Evolutionary conservation across 2,329 filamentous ascomycete genomes (phyloP).

Genomic region (Monilinia fructicola): DNA sequence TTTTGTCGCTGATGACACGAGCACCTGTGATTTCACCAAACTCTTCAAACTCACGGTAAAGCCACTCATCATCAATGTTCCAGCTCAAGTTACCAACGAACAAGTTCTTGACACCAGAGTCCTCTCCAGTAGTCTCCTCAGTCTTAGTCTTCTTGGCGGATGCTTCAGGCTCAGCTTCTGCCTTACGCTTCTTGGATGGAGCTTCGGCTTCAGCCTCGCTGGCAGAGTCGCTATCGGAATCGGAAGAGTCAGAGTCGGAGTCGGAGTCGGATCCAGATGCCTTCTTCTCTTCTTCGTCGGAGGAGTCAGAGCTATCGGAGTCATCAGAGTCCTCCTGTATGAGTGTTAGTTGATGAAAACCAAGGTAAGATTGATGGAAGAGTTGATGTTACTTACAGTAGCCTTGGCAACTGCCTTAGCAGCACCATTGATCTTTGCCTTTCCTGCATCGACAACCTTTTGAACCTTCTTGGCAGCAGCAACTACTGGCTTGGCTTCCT

Average conservation of each 20-base stretch:
- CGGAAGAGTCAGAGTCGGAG: slow-evolving; percentile 30
- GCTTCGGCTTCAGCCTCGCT: slow-evolving; percentile 38
- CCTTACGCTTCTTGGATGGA: slow-evolving; percentile 60
- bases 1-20: slow-evolving; percentile 67
- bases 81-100: slow-evolving; percentile 74
- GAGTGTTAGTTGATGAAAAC: neutral
- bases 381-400: slow-evolving; percentile 34
- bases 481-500: slow-evolving; percentile 33
- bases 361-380: neutral
- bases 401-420: slow-evolving; percentile 38
- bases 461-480: slow-evolving; percentile 33
- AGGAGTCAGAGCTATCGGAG: slow-evolving; percentile 26
- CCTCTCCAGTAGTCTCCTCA: slow-evolving; percentile 42
- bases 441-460: slow-evolving; percentile 35
- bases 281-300: slow-evolving; percentile 28
- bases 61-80: slow-evolving; percentile 74
- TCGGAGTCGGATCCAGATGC: slow-evolving; percentile 31
- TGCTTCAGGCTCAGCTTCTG: slow-evolving; percentile 47
- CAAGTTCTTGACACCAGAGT: slow-evolving; percentile 56
- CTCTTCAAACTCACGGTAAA: slow-evolving; percentile 64
- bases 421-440: slow-evolving; percentile 37
- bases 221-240: slow-evolving; percentile 27
- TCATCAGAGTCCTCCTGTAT: slow-evolving; percentile 13
- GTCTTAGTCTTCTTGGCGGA: slow-evolving; percentile 55
- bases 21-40: slow-evolving; percentile 65